Evolutionary conservation across 2,329 filamentous ascomycete genomes (phyloP), one percentile per base, ranked within the genome.

Genomic region (Shiraia sp.): DNA sequence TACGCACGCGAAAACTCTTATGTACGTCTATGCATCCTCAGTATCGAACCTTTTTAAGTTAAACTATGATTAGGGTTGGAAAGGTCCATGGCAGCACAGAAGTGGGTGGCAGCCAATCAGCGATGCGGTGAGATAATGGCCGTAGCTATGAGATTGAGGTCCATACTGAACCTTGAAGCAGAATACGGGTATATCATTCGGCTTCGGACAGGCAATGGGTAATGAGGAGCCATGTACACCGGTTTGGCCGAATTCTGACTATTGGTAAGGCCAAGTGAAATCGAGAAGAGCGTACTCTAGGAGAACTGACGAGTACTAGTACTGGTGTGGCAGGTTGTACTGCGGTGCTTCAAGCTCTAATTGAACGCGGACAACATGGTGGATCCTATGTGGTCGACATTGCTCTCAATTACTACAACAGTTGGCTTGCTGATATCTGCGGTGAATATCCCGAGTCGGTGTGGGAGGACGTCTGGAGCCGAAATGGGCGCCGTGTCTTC

Each of bases 61-160:
- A 5, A 8, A 22, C 19, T 22, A 22, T 8, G 70, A 85, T 85
- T 1, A 22, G 19, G 19, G 19, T 8, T 80, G 76, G 17, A 66
- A 75, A 17, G 78, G 75, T 5, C 79, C 82, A 47, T 86, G 82
- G 83, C 75, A 78, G 2, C 59, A 67, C 6, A 73, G 83, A 2
- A 76, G 81, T 6, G 83, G 83, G 6, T 87, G 83, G 83, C 83
- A 85, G 56, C 82, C 84, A 51, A 85, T 85, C 49, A 81, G 81
- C 6, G 83, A 86, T 59, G 32, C 32, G 16, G 32, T 35, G 22
- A 35, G 15, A 3, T 75, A 75, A 5, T 78, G 75, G 15, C 10
- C 10, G 3, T 17, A 16, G n/a, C n/a, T 17, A 32, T 32, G 10
- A 32, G n/a, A 7, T 4, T 12, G 12, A 17, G 10, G 6, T 32